A percentile compares a stretch with the other conserved stretches of the same genome.
Conservation (phyloP, 140 eudicot species). For the Cichorium intybus region DNA sequence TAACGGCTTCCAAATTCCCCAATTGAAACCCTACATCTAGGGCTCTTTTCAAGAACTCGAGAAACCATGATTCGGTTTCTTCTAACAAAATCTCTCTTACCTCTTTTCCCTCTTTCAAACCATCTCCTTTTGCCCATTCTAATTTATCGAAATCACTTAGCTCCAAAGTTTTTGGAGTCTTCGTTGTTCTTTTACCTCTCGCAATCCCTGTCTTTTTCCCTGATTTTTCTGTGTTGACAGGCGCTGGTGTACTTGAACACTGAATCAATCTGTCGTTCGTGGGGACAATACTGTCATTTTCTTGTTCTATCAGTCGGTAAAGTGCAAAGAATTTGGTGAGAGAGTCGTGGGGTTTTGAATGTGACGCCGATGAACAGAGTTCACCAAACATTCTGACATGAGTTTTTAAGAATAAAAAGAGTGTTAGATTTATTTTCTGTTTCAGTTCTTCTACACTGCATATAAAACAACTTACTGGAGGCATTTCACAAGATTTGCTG, state of each 20-base stretch:
- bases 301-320: constrained; percentile 56
- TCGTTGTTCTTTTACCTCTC: constrained; percentile 30
- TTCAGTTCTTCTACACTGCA: not conserved
- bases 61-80: constrained; percentile 74
- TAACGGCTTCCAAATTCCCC: constrained; percentile 36
- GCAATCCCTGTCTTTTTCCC: constrained; percentile 25
- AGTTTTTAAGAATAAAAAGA: not conserved
- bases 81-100: constrained; percentile 41
- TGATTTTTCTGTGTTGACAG: constrained; percentile 36
- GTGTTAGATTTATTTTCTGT: not conserved
- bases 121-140: constrained; percentile 90
- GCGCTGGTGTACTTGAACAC: constrained; percentile 29
- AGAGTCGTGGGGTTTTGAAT: constrained; percentile 59
- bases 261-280: constrained; percentile 32
- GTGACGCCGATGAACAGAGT: constrained; percentile 79
- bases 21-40: constrained; percentile 65
- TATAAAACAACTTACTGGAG: constrained; percentile 50
- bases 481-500: constrained; percentile 76
- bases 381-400: constrained; percentile 73
- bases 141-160: constrained; percentile 44
- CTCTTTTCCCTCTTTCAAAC: constrained; percentile 47
- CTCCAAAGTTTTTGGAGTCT: constrained; percentile 42
- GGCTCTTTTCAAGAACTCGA: constrained; percentile 65
- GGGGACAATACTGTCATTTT: constrained; percentile 29
- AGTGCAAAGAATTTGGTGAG: constrained; percentile 79